A percentile compares a stretch with the other conserved stretches of the same genome.
These are phyloP conservation scores for Penicillium sclerotigenum DNA, from an alignment of 2,329 filamentous ascomycete genomes.

Conservation along the genomic window DNA sequence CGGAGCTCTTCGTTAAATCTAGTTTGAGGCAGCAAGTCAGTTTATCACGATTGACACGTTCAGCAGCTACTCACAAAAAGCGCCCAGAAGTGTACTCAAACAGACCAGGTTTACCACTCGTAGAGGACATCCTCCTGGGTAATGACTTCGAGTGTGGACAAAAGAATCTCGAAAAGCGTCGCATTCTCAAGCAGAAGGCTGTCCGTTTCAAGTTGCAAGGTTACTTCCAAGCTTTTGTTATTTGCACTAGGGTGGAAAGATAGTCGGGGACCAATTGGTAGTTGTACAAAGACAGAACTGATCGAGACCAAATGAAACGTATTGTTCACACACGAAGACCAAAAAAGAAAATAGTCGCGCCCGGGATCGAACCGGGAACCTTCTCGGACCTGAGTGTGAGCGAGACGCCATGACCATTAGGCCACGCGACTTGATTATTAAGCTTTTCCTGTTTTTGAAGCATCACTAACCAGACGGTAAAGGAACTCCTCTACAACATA, in stretches of 20 bases:
- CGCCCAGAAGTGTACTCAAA: slow-evolving; percentile 8
- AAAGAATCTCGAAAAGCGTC: neutral
- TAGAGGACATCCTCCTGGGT: neutral
- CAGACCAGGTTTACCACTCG: neutral
- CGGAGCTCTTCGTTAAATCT: slow-evolving; percentile 15
- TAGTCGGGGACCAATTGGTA: too few relatives aligned
- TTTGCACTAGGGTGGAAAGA: too few relatives aligned
- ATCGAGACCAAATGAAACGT: too few relatives aligned
- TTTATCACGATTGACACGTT: neutral
- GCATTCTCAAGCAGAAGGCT: slow-evolving; percentile 1
- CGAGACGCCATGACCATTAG: neutral
- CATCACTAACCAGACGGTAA: too few relatives aligned
- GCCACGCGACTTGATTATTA: neutral
- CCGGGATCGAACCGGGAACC: neutral
- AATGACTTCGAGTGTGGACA: neutral
- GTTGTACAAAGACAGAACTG: too few relatives aligned
- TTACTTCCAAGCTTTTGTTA: neutral
- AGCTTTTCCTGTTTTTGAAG: too few relatives aligned
- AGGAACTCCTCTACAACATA: too few relatives aligned
- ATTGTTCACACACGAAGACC: too few relatives aligned
- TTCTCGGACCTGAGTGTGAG: neutral
- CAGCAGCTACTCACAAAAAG: neutral
- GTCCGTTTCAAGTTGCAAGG: neutral
- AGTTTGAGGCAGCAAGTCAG: neutral
- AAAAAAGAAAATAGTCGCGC: neutral